Evolutionary conservation across 345 rosid species (phyloP), one percentile per base, ranked within the genome.

Genomic region (Linum usitatissimum): DNA sequence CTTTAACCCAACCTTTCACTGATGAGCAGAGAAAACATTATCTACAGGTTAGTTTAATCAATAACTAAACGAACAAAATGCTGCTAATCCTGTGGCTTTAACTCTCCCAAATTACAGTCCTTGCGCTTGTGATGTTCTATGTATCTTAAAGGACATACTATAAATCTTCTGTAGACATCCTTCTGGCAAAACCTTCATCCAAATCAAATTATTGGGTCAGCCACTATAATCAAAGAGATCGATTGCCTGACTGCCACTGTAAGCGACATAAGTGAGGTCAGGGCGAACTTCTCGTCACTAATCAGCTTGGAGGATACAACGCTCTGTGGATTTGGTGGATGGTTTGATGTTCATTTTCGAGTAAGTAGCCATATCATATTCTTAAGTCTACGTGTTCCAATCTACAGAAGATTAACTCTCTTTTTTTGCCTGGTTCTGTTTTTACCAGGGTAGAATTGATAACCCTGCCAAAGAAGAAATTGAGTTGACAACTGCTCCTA

Each of bases 331-430:
- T 90, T 89, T 72, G 85, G 77, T 61, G 98, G 98, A 78, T 92
- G 98, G 98, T 92, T 92, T 57, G 98, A 92, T 73, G 97, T 92
- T 77, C 96, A 85, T 74, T 92, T 92, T 73, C 77, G 83, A 76
- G 99, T 91, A 75, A 84, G 93, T 80, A 62, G 66, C 49, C 49
- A 57, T 63, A 36, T 60, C 56, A 54, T 4, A 55, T 18, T 64
- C 62, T 57, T 19, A 8, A 14, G 30, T 12, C 23, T 38, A 48
- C 45, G 23, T 28, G 5, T 31, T 13, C 61, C 3, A 23, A 65
- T 64, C 20, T 62, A n/a, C 30, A 15, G 38, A 6, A 18, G 34
- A 8, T 58, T 23, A 34, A 34, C 31, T 4, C 12, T 20, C 38
- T 60, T 60, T 59, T 13, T 60, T 54, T 34, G 59, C 53, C 30